Conservation (phyloP, 768 basidiomycete genomes). For the Pleurotus cornucopiae region DNA sequence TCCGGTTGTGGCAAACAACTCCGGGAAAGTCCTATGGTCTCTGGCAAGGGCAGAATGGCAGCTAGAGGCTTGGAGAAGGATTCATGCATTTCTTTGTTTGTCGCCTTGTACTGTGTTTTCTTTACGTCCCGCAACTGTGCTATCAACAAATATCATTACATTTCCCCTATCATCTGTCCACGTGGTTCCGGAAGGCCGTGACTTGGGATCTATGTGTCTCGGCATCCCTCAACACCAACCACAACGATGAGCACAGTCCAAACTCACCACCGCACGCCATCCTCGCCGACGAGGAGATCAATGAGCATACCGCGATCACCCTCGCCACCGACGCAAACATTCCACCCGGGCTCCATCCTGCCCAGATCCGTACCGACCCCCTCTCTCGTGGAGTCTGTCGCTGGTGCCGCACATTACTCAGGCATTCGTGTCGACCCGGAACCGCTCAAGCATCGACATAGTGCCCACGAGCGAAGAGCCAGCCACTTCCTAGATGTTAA, state of each 20-base stretch:
- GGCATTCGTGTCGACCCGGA: slow-evolving; percentile 41
- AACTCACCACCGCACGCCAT: slow-evolving; percentile 16
- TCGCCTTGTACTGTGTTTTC: not conserved
- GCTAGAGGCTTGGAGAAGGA: slow-evolving; percentile 23
- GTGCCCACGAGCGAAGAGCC: slow-evolving; percentile 27
- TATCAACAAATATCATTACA: too few relatives aligned
- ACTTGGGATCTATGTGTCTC: not conserved
- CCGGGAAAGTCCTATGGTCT: slow-evolving; percentile 90
- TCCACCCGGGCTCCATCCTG: slow-evolving; percentile 36
- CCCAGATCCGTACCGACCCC: slow-evolving; percentile 42
- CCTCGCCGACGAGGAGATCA: slow-evolving; percentile 13
- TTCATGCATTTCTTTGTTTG: not conserved
- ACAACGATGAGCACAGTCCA: not conserved
- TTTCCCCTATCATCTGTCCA: not conserved
- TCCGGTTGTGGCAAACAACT: slow-evolving; percentile 96
- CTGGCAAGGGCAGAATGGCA: slow-evolving; percentile 68
- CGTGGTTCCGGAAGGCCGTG: not conserved
- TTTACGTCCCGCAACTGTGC: too few relatives aligned
- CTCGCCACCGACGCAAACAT: slow-evolving; percentile 39
- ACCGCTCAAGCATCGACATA: slow-evolving; percentile 30
- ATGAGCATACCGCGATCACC: slow-evolving; percentile 23
- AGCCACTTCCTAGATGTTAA: slow-evolving; percentile 31
- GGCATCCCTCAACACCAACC: not conserved
- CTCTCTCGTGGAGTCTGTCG: slow-evolving; percentile 52
- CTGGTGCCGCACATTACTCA: slow-evolving; percentile 61